Evolutionary conservation across 495 filamentous ascomycete species (phyloP), one percentile per base, ranked within the genome.

Genomic region (Schizothecium vesticola): DNA sequence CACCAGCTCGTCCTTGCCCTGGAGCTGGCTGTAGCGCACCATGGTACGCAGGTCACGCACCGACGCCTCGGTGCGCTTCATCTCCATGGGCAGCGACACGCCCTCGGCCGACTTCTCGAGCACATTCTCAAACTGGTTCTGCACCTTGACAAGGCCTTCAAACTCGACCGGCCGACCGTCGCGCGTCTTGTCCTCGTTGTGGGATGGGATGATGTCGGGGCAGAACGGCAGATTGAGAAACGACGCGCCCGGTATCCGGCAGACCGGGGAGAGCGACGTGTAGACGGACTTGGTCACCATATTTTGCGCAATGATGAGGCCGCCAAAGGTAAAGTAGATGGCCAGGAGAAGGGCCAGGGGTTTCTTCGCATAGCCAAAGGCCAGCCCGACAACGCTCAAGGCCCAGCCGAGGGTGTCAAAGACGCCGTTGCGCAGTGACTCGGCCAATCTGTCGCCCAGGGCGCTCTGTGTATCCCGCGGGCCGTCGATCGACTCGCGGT

Each of bases 31-130:
- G 70, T 76, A 76, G 33, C 78, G 76, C 56, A 92, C 88, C 58
- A 89, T 75, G 63, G 90, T 89, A 13, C 88, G 86, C 25, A 93
- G 80, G 67, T 92, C 90, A 67, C 91, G 88, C 25, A 94, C 88
- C 5, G 88, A 86, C 22, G 87, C 81, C 72, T 93, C 90, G 21
- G 88, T 86, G 28, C 86, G 80, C 77, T 90, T 91, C 85, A 92
- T 90, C 69, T 89, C 86, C 67, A 88, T 75, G 1, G 89, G 90
- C 19, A 91, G 78, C 7, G 83, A 84, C 2, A 84, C 84, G n/a
- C 86, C 81, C 22, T 84, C 79, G 3, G 84, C 81, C 19, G 83
- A 83, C 60, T 86, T 85, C 66, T 90, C 84, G 6, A 92, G 77
- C 0, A 92, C 85, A 25, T 85, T 82, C 73, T 90, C 89, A 58